phyloP scores from a whole-genome alignment of 805 yeast genomes.

The Lachancea thermotolerans region DNA sequence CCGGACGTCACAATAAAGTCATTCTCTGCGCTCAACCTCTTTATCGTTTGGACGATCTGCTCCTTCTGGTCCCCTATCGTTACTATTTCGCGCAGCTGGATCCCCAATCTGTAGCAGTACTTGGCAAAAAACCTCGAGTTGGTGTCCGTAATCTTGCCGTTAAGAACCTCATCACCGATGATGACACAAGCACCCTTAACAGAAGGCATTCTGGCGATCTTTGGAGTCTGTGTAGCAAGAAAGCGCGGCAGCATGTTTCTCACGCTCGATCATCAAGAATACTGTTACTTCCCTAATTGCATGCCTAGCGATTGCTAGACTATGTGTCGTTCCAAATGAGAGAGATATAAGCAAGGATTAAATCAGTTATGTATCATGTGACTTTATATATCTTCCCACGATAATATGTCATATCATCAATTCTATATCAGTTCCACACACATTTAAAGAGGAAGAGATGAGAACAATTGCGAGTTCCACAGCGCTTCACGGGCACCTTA shows the following conservation, averaged over 20 bases:
- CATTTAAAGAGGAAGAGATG: no score
- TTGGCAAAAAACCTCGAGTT: slow-evolving; percentile 69
- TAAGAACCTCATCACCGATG: slow-evolving; percentile 84
- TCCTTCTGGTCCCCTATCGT: slow-evolving; percentile 72
- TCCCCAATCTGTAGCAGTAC: slow-evolving; percentile 59
- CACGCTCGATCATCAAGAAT: neutral
- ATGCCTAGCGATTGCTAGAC: no score
- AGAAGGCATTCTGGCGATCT: slow-evolving; percentile 15
- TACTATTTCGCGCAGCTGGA: slow-evolving; percentile 56
- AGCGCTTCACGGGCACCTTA: no score
- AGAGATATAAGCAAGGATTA: no score
- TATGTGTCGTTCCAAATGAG: no score
- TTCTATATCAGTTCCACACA: no score
- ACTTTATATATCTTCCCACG: no score
- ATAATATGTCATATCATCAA: no score
- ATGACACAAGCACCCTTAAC: slow-evolving; percentile 33
- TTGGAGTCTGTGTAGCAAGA: neutral
- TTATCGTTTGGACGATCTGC: slow-evolving; percentile 53
- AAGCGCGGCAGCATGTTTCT: neutral
- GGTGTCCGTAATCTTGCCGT: slow-evolving; percentile 76
- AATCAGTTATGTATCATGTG: no score
- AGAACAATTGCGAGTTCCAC: no score
- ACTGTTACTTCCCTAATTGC: no score
- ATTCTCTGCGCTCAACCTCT: slow-evolving; percentile 39
- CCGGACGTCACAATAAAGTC: slow-evolving; percentile 63